Conservation (phyloP, 139 green algal genomes). For the Chlamydomonas sp. region DNA sequence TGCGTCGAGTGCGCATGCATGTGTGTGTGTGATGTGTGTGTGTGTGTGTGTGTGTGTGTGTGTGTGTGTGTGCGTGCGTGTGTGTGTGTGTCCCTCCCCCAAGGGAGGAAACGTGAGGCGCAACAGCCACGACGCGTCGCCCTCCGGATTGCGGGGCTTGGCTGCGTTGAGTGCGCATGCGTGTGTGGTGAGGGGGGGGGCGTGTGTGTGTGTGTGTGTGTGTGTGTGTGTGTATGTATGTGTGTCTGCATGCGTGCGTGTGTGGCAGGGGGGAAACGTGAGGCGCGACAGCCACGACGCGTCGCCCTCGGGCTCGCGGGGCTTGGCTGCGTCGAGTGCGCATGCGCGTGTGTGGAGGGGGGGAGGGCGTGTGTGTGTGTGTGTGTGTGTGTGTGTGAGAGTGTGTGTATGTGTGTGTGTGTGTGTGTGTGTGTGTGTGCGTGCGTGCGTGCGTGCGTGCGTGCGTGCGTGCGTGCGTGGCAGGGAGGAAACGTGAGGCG, state of each 20-base stretch:
- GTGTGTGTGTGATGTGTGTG: no score
- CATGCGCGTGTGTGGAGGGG: neutral
- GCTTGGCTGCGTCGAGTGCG: no score
- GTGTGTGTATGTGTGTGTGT: conserved; percentile 6
- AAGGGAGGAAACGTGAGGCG: no score
- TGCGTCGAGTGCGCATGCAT: no score
- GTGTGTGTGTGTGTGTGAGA: neutral
- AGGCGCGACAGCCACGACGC: neutral
- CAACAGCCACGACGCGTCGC: no score
- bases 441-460: neutral
- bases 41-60: no score
- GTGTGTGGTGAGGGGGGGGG: neutral
- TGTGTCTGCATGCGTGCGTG: conserved; percentile 2
- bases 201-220: neutral
- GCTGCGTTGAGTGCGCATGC: neutral
- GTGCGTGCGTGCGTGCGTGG: no score
- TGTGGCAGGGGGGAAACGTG: neutral
- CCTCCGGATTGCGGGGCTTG: neutral
- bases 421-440: conserved; percentile 4
- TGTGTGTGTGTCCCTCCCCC: neutral
- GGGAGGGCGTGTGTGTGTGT: neutral
- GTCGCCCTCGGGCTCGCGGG: neutral
- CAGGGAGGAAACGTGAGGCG: no score
- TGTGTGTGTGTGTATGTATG: conserved; percentile 1
- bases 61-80: conserved; percentile 1